Evolutionary conservation across 345 rosid species (phyloP), one percentile per base, ranked within the genome.

Genomic region (Eutrema yunnanense): DNA sequence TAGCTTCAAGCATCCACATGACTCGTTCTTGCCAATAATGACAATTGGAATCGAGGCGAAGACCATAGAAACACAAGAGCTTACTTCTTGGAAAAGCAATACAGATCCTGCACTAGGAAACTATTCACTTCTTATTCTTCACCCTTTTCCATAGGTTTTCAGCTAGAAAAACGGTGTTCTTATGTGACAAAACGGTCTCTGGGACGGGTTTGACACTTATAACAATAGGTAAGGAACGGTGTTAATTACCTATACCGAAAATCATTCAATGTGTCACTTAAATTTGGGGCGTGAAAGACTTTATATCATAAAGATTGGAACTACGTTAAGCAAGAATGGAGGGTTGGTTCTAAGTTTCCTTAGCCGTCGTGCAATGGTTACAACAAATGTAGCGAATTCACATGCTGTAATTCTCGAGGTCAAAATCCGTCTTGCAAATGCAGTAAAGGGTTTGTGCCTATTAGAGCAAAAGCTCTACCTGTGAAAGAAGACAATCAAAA

Each of bases 21-120:
- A 19, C 22, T 19, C 22, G 22, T 19, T 19, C 22, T 19, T 0
- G 22, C 22, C 22, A 19, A 19, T 19, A 19, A 19, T 19, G 1
- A 19, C 22, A 19, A 19, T 19, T 19, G 22, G 22, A 19, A 19
- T 19, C 22, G 22, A 19, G 22, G 22, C 22, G 22, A 19, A 19
- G 22, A 77, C 86, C 2, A 73, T 82, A 2, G 53, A 75, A 62
- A 80, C 47, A 10, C 42, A 13, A 27, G 41, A 12, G 72, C 30
- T 86, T 12, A 78, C 75, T 44, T 86, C 89, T 14, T 88, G 89
- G 89, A 85, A 34, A 81, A 76, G 68, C 60, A 34, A 57, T 47
- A 73, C 74, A 34, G 94, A 88, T 82, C 94, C 88, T 60, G 77
- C 89, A 10, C 43, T 48, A 6, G 88, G 90, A 36, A 67, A 62